Percentiles rank a stretch among this genome's conserved stretches.
These are phyloP conservation scores for Elsinoe australis DNA, from an alignment of 2,329 filamentous ascomycete genomes.

Conservation along the genomic window DNA sequence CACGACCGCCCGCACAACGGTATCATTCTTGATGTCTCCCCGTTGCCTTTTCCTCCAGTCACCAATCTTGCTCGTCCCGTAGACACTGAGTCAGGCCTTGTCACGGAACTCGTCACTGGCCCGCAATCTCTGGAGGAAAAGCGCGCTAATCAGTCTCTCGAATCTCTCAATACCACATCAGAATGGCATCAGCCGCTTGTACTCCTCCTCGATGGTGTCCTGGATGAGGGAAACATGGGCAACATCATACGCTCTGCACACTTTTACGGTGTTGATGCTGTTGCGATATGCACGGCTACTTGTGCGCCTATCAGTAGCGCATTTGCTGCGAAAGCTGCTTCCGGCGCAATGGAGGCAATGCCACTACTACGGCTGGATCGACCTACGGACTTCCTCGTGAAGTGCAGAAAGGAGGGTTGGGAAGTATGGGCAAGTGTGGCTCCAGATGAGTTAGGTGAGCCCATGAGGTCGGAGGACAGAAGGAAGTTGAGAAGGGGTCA, in stretches of 20 bases:
- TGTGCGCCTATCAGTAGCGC: conserved; percentile 69
- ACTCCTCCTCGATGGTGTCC: conserved; percentile 64
- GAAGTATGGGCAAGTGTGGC: conserved; percentile 67
- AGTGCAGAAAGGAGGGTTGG: conserved; percentile 66
- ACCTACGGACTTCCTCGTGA: conserved; percentile 58
- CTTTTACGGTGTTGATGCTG: conserved; percentile 81
- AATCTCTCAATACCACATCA: conserved; percentile 36
- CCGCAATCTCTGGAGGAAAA: conserved; percentile 60
- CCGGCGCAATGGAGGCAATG: conserved; percentile 77
- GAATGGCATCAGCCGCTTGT: conserved; percentile 57
- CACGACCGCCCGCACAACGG: conserved; percentile 82
- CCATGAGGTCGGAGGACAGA: background rate
- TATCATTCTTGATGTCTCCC: conserved; percentile 77
- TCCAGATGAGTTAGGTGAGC: conserved; percentile 26
- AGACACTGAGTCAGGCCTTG: conserved; percentile 34
- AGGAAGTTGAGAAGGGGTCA: too few relatives aligned
- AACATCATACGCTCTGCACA: conserved; percentile 81
- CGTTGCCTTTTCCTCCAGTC: conserved; percentile 54
- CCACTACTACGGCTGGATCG: conserved; percentile 63
- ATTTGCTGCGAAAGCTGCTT: conserved; percentile 76
- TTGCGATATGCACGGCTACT: conserved; percentile 64
- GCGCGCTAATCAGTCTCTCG: conserved; percentile 57
- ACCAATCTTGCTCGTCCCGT: conserved; percentile 25
- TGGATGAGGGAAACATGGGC: conserved; percentile 81
- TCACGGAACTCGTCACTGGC: conserved; percentile 50